Percentiles rank a stretch among this genome's conserved stretches.
Conservation (phyloP, 306 rosid genomes). For the Crotalaria pallida region DNA sequence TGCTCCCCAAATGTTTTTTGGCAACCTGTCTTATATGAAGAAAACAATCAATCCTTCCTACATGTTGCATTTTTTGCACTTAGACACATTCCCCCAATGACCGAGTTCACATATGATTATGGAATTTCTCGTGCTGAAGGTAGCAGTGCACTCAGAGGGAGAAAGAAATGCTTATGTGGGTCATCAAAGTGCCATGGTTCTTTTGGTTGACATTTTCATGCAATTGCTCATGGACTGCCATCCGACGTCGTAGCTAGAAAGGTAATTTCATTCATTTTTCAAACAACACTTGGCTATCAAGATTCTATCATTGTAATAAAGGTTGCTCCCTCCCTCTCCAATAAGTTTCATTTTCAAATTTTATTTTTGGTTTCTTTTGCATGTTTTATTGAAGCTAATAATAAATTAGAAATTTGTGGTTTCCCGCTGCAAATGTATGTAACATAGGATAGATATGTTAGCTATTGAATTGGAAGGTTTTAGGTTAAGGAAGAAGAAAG, state of each 20-base stretch:
- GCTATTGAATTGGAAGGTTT: too few relatives aligned
- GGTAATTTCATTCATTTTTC: conserved; percentile 25
- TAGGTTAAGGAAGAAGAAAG: too few relatives aligned
- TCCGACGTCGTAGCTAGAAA: conserved; percentile 15
- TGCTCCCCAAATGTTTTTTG: conserved; percentile 69
- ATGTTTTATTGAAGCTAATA: background rate
- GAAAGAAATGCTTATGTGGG: conserved; percentile 54
- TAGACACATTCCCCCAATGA: conserved; percentile 64
- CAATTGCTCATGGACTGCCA: conserved; percentile 3
- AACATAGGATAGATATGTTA: background rate
- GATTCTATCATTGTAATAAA: background rate
- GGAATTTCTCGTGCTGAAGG: conserved; percentile 35
- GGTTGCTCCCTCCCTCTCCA: background rate
- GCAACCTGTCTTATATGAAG: conserved; percentile 61
- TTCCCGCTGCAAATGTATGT: background rate
- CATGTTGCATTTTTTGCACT: conserved; percentile 59
- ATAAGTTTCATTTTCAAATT: background rate
- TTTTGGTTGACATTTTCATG: conserved; percentile 33
- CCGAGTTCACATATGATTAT: conserved; percentile 67
- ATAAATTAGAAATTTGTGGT: background rate
- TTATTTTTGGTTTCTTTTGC: background rate
- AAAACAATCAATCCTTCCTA: conserved; percentile 47
- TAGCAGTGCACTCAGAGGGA: conserved; percentile 30
- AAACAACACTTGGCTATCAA: background rate
- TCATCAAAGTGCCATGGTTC: conserved; percentile 49